Evolutionary conservation across 805 yeast genomes (phyloP).

Genomic region (Wickerhamomyces chaumierensis): DNA sequence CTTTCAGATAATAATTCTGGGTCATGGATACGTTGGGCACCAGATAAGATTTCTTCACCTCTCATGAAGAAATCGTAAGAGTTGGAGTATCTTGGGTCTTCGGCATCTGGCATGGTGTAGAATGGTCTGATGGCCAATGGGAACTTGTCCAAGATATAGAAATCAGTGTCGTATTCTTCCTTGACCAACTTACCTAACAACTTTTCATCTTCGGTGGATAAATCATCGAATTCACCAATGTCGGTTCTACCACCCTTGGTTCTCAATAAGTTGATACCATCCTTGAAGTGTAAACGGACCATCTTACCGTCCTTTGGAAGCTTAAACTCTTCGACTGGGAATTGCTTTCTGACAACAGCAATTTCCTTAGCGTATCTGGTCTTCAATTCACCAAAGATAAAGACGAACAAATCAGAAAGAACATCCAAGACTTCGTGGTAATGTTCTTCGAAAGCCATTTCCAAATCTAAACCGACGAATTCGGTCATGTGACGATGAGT

Average conservation of each 20-base stretch:
- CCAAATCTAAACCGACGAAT: constrained; percentile 93
- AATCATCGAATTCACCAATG: constrained; percentile 69
- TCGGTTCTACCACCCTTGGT: constrained; percentile 80
- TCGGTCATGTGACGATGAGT: constrained; percentile 99
- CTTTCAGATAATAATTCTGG: constrained; percentile 72
- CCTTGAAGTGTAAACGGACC: constrained; percentile 82
- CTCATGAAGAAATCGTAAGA: constrained; percentile 99
- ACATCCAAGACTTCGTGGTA: constrained; percentile 79
- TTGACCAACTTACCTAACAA: constrained; percentile 83
- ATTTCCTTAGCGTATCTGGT: constrained; percentile 73
- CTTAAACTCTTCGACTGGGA: constrained; percentile 95
- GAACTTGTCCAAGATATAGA: constrained; percentile 96
- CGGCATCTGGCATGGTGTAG: constrained; percentile 98
- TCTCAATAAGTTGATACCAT: constrained; percentile 79
- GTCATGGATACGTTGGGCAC: constrained; percentile 99
- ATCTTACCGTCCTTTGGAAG: constrained; percentile 89
- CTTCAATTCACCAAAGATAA: constrained; percentile 79
- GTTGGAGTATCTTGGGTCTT: constrained; percentile 86
- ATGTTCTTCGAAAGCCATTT: constrained; percentile 97
- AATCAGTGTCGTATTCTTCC: constrained; percentile 93
- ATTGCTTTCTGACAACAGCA: constrained; percentile 83
- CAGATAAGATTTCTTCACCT: constrained; percentile 98
- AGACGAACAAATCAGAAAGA: constrained; percentile 66
- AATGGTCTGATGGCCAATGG: constrained; percentile 95
- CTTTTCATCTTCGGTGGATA: constrained; percentile 91